Evolutionary conservation across 495 filamentous ascomycete species (phyloP), one percentile per base, ranked within the genome.

Genomic region (Lasiosphaeriaceae sp.): DNA sequence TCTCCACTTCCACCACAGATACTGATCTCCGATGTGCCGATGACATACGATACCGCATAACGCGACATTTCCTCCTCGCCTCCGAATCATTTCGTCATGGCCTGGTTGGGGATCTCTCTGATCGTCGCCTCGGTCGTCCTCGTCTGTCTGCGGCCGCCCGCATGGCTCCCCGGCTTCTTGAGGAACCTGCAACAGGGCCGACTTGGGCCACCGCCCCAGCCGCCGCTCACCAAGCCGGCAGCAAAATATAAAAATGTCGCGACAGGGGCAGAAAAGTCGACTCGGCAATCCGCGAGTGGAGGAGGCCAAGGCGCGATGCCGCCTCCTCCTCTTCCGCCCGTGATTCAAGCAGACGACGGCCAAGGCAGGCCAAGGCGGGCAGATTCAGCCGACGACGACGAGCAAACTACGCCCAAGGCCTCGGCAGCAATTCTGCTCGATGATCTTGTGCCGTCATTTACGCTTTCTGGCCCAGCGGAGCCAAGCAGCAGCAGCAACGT

Each of bases 71-170:
- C n/a, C n/a, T 59, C 34, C 21, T 24, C 37, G 23, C 21, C 59
- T 47, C 24, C 54, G 52, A 19, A 14, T 22, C 45, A 20, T 49
- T 54, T 50, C 61, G 61, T 29, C 7, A 83, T 82, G 80, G 76
- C 71, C 62, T 66, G 81, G 55, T 57, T 85, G 20, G 81, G 79
- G 52, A 62, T 83, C 50, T 80, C 80, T 6, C 63, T 83, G 20
- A 69, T 84, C 57, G 64, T 83, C 54, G 81, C 77, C 19, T 81
- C 81, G 0, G 54, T 83, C 35, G 70, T 83, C 14, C 74, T 79
- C 48, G 63, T 82, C 52, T 71, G 75, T 52, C 77, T 81, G 54
- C 71, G 71, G 50, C 74, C 72, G 57, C 78, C 76, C 29, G 68
- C 74, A 8, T 72, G 71, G 58, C 56, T 76, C 47, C 71, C 72